Conservation (phyloP, 192 early-diverging fungal species). For the Coemansia sp. region DNA sequence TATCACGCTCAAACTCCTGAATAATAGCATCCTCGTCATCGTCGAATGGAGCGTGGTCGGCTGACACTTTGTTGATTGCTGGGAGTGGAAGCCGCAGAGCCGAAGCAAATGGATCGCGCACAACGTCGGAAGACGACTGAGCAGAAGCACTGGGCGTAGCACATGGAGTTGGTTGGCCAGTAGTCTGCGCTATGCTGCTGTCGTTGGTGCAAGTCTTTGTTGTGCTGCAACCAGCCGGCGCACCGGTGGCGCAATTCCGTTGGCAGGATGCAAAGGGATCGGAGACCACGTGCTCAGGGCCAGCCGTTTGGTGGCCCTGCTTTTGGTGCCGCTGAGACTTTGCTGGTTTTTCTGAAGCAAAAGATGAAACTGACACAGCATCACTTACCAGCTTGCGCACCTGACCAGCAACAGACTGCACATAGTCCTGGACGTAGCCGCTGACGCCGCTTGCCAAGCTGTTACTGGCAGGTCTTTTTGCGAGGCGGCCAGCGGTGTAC, state of each 20-base stretch:
- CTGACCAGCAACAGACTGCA: slow-evolving; percentile 52
- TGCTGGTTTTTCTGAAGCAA: slow-evolving; percentile 15
- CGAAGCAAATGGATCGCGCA: slow-evolving; percentile 45
- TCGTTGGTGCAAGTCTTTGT: neutral
- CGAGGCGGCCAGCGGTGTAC: slow-evolving; percentile 3
- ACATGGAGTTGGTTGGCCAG: neutral
- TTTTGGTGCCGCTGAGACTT: slow-evolving; percentile 15
- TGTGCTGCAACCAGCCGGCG: neutral
- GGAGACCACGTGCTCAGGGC: slow-evolving; percentile 20
- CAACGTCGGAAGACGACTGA: slow-evolving; percentile 11
- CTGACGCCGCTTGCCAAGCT: slow-evolving; percentile 19
- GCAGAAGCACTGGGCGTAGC: neutral
- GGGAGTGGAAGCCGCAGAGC: slow-evolving; percentile 1
- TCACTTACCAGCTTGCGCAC: slow-evolving; percentile 47
- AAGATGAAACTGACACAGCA: slow-evolving; percentile 31
- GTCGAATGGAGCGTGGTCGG: slow-evolving; percentile 49
- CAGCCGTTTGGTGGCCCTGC: slow-evolving; percentile 7
- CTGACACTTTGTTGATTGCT: slow-evolving; percentile 1
- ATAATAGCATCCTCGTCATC: slow-evolving; percentile 55
- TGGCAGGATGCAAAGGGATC: slow-evolving; percentile 35
- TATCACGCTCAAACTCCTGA: slow-evolving; percentile 57
- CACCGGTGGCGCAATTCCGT: neutral
- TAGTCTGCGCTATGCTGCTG: neutral
- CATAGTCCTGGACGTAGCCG: slow-evolving; percentile 45
- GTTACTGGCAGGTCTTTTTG: neutral